Evolutionary conservation across 352 stramenopile species (phyloP), one percentile per base, ranked within the genome.

Genomic region (Phytophthora kernoviae): DNA sequence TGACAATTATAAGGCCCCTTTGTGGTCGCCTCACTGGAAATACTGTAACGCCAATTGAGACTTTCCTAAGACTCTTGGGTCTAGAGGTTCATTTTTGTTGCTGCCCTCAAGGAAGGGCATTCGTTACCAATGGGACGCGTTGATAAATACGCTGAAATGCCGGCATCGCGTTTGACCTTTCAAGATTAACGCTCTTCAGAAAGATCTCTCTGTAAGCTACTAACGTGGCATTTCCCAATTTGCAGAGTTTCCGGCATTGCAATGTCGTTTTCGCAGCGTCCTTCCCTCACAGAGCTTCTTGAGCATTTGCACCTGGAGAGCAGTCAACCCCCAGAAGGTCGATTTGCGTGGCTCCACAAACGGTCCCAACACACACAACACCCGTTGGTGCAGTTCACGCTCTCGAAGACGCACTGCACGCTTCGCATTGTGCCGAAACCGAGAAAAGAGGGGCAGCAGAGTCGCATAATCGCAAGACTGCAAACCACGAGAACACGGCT

Each of bases 261-360:
- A 32, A 62, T 60, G 37, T 62, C 58, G 9, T 39, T 37, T 5
- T 34, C 17, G 50, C 36, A 41, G 52, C 52, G 27, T 36, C 27
- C 27, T 0, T 61, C 58, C 34, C 43, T 66, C 5, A 44, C 50
- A 30, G 26, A 67, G 6, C 43, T 67, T 37, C 53, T 67, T 27
- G 44, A 67, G 11, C 36, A 67, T 20, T 39, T 67, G 21, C 58
- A 67, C 36, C 37, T 67, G 17, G 58, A 67, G 40, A 67, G 58
- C 45, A 62, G 51, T 6, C 58, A 67, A 18, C 36, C 52, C 4
- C 58, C 58, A 0, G 58, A 67, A 17, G 44, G 62, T 14, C 44
- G 58, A 18, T 67, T 67, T 17, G 51, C 51, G 5, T 67, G 58
- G 58, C 52, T 67, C 14, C 52, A 57, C 40, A 44, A 46, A 15